These are phyloP conservation scores for Fusarium buxicola DNA, from an alignment of 2,329 filamentous ascomycete genomes.

Conservation along the genomic window DNA sequence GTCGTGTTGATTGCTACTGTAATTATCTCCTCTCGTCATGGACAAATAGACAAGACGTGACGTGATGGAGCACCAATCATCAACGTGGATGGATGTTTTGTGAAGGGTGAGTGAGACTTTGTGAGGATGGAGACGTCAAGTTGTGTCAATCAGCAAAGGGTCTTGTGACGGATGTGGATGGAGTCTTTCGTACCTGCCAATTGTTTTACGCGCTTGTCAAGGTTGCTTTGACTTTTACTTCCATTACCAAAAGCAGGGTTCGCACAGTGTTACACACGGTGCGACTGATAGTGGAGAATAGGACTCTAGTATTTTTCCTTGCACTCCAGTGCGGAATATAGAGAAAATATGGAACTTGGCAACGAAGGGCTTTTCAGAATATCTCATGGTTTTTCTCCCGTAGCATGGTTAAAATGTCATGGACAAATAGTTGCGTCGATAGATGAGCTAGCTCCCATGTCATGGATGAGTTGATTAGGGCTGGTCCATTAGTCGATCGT, in stretches of 20 bases:
- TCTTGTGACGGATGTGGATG: slow-evolving; percentile 40
- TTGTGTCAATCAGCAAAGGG: slow-evolving; percentile 14
- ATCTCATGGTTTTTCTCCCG: slow-evolving; percentile 2
- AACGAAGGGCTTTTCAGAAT: not conserved
- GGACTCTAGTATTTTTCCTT: slow-evolving; percentile 26
- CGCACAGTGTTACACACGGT: slow-evolving; percentile 37
- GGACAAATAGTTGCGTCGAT: slow-evolving; percentile 14
- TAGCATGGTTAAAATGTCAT: not conserved
- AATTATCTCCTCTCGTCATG: slow-evolving; percentile 1
- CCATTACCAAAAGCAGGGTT: slow-evolving; percentile 34
- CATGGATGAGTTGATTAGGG: slow-evolving; percentile 14
- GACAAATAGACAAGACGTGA: not conserved
- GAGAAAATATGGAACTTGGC: not conserved
- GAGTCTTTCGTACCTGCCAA: slow-evolving; percentile 32
- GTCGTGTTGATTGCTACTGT: not conserved
- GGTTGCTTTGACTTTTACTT: slow-evolving; percentile 23
- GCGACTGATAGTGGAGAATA: slow-evolving; percentile 38
- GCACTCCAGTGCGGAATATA: slow-evolving; percentile 6
- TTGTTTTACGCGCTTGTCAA: slow-evolving; percentile 25
- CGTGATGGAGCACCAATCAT: slow-evolving; percentile 3
- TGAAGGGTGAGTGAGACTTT: not conserved
- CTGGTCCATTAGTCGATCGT: slow-evolving; percentile 18
- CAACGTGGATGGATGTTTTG: not conserved
- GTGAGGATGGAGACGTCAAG: slow-evolving; percentile 17
- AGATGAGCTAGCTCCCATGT: slow-evolving; percentile 10